Evolutionary conservation across 768 basidiomycete species (phyloP).

Genomic region (Phanerodontia chrysosporium): DNA sequence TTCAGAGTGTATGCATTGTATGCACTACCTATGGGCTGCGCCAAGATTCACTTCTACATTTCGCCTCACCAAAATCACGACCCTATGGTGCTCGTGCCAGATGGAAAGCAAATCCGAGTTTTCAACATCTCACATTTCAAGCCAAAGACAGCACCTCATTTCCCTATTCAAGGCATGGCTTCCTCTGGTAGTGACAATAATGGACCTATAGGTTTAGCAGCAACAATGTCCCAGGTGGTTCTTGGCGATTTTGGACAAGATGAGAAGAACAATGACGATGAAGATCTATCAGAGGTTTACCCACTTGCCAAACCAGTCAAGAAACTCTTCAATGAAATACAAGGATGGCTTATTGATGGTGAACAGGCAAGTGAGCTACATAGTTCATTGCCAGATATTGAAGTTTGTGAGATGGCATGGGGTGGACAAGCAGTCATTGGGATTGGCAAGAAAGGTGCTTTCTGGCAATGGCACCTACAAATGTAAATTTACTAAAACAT

Average conservation of each 20-base stretch:
- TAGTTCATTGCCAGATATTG: slow-evolving; percentile 4
- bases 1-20: slow-evolving; percentile 57
- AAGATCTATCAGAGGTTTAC: slow-evolving; percentile 12
- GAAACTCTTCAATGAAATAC: slow-evolving; percentile 13
- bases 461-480: slow-evolving; percentile 20
- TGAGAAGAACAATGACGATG: slow-evolving; percentile 15
- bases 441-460: slow-evolving; percentile 16
- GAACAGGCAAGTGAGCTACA: background rate
- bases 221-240: background rate
- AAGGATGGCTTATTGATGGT: slow-evolving; percentile 21
- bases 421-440: slow-evolving; percentile 19
- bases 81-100: slow-evolving; percentile 48
- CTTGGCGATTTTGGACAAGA: too few species aligned
- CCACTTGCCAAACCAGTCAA: background rate
- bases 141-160: slow-evolving; percentile 38
- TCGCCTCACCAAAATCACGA: slow-evolving; percentile 35
- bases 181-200: slow-evolving; percentile 7
- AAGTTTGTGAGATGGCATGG: slow-evolving; percentile 19
- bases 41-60: slow-evolving; percentile 38
- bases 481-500: too few species aligned
- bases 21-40: slow-evolving; percentile 36
- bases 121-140: slow-evolving; percentile 44
- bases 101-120: slow-evolving; percentile 36
- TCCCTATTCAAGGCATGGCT: slow-evolving; percentile 26
- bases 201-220: slow-evolving; percentile 12